Percentiles rank a stretch among this genome's conserved stretches.
These are phyloP conservation scores for Nakazawaea peltata DNA, from an alignment of 805 yeast genomes.

Conservation along the genomic window DNA sequence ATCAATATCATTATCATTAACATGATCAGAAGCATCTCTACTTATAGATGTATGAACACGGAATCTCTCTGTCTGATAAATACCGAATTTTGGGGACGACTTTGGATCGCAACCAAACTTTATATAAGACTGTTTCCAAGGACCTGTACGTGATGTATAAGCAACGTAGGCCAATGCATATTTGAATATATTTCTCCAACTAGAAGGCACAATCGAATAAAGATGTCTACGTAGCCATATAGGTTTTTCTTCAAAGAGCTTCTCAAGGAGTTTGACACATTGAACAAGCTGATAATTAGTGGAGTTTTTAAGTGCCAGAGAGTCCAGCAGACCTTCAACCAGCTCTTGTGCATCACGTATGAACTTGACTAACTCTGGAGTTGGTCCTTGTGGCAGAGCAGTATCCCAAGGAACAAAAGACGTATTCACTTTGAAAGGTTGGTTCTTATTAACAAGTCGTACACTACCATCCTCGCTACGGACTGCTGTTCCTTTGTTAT, in stretches of 20 bases:
- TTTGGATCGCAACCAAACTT: slow-evolving; percentile 75
- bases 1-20: slow-evolving; percentile 15
- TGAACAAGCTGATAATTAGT: slow-evolving; percentile 24
- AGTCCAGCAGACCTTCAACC: slow-evolving; percentile 15
- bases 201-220: slow-evolving; percentile 42
- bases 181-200: slow-evolving; percentile 40
- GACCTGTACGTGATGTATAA: slow-evolving; percentile 79
- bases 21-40: slow-evolving; percentile 16
- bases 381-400: slow-evolving; percentile 40
- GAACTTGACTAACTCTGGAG: slow-evolving; percentile 39
- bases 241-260: slow-evolving; percentile 63
- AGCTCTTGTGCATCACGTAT: slow-evolving; percentile 26
- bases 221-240: slow-evolving; percentile 81
- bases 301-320: not conserved
- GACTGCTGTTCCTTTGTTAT: slow-evolving; percentile 49
- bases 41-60: slow-evolving; percentile 29
- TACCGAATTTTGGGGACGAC: slow-evolving; percentile 40
- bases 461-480: slow-evolving; percentile 49
- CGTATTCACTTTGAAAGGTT: slow-evolving; percentile 43
- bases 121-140: slow-evolving; percentile 87
- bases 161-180: slow-evolving; percentile 82
- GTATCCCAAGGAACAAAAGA: slow-evolving; percentile 39
- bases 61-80: slow-evolving; percentile 82
- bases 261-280: slow-evolving; percentile 34
- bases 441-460: slow-evolving; percentile 35